These are phyloP conservation scores for Xylaria intraflava DNA, from an alignment of 495 filamentous ascomycete genomes.

Conservation along the genomic window DNA sequence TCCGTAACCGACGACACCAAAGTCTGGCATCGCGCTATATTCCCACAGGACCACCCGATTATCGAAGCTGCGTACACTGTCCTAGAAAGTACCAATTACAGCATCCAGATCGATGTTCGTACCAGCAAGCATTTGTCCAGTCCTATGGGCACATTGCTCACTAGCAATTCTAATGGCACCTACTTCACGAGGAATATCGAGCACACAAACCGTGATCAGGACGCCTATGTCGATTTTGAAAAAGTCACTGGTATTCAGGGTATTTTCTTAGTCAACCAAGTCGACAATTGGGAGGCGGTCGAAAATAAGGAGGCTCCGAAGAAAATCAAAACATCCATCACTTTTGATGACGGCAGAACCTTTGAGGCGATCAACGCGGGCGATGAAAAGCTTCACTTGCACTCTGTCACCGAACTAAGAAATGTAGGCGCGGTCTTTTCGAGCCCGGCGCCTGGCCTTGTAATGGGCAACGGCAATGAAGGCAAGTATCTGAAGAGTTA, in stretches of 20 bases:
- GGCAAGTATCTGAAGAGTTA: constrained; percentile 59
- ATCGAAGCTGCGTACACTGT: constrained; percentile 87
- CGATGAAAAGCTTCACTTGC: constrained; percentile 71
- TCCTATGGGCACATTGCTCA: constrained; percentile 80
- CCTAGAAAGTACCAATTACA: constrained; percentile 92
- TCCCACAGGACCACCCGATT: constrained; percentile 61
- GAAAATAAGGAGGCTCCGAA: constrained; percentile 45
- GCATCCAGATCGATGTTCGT: constrained; percentile 91
- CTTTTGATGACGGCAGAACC: constrained; percentile 85
- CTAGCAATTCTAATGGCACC: constrained; percentile 92
- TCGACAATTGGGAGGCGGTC: constrained; percentile 78
- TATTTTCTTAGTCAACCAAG: constrained; percentile 81
- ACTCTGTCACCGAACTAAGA: constrained; percentile 75
- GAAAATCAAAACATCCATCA: constrained; percentile 71
- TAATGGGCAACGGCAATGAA: constrained; percentile 89
- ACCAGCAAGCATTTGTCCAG: constrained; percentile 48
- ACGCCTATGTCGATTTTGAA: constrained; percentile 83
- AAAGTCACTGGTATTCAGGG: constrained; percentile 85
- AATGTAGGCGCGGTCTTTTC: constrained; percentile 87
- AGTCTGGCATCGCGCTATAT: constrained; percentile 88
- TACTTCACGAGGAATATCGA: constrained; percentile 88
- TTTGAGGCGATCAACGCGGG: constrained; percentile 49
- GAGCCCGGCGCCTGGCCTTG: constrained; percentile 82
- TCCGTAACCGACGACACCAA: constrained; percentile 71
- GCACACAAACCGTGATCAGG: constrained; percentile 72